Evolutionary conservation across 2,329 filamentous ascomycete species (phyloP).

Genomic region (Neospermospora avenae): DNA sequence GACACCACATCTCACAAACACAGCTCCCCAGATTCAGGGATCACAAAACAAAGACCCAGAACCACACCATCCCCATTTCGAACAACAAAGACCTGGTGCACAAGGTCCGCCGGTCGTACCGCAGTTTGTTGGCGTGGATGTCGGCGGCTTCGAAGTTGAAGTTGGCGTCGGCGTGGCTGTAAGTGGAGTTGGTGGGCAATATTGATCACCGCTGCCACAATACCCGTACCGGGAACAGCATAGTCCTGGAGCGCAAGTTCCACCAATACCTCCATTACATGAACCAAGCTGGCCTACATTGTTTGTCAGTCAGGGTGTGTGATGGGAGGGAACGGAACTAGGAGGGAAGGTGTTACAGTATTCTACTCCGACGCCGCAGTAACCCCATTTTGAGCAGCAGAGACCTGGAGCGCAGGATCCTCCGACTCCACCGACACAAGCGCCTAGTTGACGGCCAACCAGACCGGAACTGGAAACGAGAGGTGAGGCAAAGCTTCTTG

Average conservation of each 20-base stretch:
- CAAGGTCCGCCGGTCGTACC: no score
- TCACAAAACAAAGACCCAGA: constrained; percentile 1
- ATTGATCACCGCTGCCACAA: constrained; percentile 14
- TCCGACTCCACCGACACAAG: neutral
- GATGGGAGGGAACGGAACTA: neutral
- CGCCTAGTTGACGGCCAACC: neutral
- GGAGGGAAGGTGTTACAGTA: neutral
- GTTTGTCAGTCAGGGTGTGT: neutral
- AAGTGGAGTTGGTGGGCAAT: neutral
- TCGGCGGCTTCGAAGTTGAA: neutral
- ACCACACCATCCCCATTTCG: constrained; percentile 10
- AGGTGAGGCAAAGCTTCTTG: neutral
- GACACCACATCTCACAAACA: neutral
- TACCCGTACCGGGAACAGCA: constrained; percentile 19
- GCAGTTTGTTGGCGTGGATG: no score
- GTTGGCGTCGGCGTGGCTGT: neutral
- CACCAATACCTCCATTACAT: constrained; percentile 18
- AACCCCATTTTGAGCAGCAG: constrained; percentile 3
- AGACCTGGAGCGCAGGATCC: constrained; percentile 1
- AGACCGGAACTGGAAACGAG: neutral
- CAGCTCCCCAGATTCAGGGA: neutral
- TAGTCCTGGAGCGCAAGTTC: constrained; percentile 16
- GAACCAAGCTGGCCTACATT: constrained; percentile 7
- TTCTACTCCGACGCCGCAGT: neutral
- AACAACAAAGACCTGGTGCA: constrained; percentile 1